These are phyloP conservation scores for Neotropicomus parvogracilis DNA, from an alignment of 1,284 basidiomycete species.

Conservation along the genomic window DNA sequence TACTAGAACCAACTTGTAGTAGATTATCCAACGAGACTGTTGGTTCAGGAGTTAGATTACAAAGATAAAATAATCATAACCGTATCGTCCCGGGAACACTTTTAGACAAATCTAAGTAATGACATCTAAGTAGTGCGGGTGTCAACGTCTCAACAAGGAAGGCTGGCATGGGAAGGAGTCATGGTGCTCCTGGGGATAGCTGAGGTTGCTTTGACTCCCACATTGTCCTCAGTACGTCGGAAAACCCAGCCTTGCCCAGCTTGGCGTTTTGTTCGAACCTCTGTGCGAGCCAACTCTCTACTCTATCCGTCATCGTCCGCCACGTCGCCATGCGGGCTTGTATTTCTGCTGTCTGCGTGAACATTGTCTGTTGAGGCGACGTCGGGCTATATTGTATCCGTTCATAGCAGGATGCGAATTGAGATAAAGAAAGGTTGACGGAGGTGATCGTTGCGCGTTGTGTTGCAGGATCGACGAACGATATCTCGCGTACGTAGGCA, in stretches of 20 bases:
- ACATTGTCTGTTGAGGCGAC: slow-evolving; percentile 57
- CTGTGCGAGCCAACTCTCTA: slow-evolving; percentile 81
- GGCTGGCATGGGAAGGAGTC: not conserved
- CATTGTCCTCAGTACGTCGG: slow-evolving; percentile 74
- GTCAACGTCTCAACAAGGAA: slow-evolving; percentile 10
- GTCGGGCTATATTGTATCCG: slow-evolving; percentile 81
- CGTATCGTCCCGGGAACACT: slow-evolving; percentile 24
- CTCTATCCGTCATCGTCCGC: slow-evolving; percentile 70
- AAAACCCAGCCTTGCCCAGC: slow-evolving; percentile 81
- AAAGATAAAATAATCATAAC: slow-evolving; percentile 31
- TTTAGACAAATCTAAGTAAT: slow-evolving; percentile 24
- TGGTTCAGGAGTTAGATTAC: slow-evolving; percentile 18
- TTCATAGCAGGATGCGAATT: slow-evolving; percentile 88
- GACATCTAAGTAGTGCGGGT: slow-evolving; percentile 18
- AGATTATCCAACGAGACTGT: not conserved
- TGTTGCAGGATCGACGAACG: slow-evolving; percentile 80
- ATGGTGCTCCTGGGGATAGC: slow-evolving; percentile 24
- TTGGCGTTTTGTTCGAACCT: slow-evolving; percentile 87
- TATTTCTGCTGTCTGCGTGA: slow-evolving; percentile 81
- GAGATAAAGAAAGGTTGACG: slow-evolving; percentile 85
- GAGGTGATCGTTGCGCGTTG: slow-evolving; percentile 81
- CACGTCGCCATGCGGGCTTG: slow-evolving; percentile 76
- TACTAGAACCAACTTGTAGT: not conserved
- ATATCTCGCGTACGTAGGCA: slow-evolving; percentile 91
- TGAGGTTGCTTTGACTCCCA: slow-evolving; percentile 57